Percentiles rank a stretch among this genome's conserved stretches.
phyloP scores from a whole-genome alignment of 495 filamentous ascomycete genomes.

The Emericellopsis terricola region DNA sequence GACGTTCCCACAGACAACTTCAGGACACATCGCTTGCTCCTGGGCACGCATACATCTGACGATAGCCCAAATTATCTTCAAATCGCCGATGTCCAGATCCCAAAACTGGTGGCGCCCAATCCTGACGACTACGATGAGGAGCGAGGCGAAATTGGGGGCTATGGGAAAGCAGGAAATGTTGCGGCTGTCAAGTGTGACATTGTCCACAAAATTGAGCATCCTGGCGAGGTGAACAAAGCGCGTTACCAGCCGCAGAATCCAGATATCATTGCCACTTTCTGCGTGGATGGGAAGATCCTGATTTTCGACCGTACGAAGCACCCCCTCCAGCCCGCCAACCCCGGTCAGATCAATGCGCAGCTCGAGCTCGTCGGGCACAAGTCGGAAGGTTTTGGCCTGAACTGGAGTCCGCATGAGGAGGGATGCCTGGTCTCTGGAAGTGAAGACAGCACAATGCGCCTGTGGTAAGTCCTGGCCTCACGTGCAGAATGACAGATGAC shows the following conservation, averaged over 20 bases:
- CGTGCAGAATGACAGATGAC: too few relatives aligned
- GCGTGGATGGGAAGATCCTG: conserved; percentile 68
- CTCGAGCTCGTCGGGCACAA: conserved; percentile 75
- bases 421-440: conserved; percentile 79
- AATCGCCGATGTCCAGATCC: conserved; percentile 81
- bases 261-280: conserved; percentile 90
- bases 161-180: conserved; percentile 43
- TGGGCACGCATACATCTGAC: conserved; percentile 88
- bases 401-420: conserved; percentile 73
- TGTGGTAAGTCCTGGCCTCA: conserved; percentile 57
- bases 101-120: conserved; percentile 56
- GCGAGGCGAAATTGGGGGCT: conserved; percentile 82
- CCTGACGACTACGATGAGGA: conserved; percentile 76
- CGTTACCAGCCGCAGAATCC: conserved; percentile 96
- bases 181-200: conserved; percentile 68
- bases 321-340: conserved; percentile 40
- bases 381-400: conserved; percentile 83
- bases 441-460: conserved; percentile 73
- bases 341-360: conserved; percentile 53
- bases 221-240: conserved; percentile 95
- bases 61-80: conserved; percentile 84
- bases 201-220: conserved; percentile 90
- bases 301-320: conserved; percentile 96
- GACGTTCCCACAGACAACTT: conserved; percentile 67
- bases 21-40: conserved; percentile 73